These are phyloP conservation scores for Arthroderma sp. DNA, from an alignment of 2,329 filamentous ascomycete genomes.

Conservation along the genomic window DNA sequence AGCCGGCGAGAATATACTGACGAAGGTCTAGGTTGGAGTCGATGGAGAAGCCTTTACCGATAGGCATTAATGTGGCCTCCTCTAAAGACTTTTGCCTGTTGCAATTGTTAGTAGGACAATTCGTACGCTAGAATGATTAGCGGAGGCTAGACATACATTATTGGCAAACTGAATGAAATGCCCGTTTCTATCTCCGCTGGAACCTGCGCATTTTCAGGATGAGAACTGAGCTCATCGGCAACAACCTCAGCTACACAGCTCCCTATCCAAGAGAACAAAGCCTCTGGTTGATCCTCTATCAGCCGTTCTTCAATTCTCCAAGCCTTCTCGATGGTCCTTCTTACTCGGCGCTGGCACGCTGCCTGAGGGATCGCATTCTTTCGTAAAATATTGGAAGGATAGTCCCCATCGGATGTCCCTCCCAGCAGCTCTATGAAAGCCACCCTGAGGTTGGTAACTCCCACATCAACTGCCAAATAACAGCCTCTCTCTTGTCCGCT, in stretches of 20 bases:
- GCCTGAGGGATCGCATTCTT: conserved; percentile 14
- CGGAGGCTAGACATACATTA: conserved; percentile 20
- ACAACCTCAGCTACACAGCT: conserved; percentile 60
- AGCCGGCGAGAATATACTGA: conserved; percentile 22
- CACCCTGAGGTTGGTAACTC: conserved; percentile 39
- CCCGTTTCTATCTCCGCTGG: conserved; percentile 25
- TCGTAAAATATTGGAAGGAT: not conserved
- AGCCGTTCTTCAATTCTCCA: conserved; percentile 64
- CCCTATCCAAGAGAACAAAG: conserved; percentile 64
- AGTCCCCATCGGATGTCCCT: conserved; percentile 10
- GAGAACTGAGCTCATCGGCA: conserved; percentile 30
- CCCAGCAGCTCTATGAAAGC: conserved; percentile 39
- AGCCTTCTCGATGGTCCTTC: conserved; percentile 51
- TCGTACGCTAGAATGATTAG: not conserved
- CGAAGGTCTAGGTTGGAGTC: conserved; percentile 22
- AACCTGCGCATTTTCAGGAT: conserved; percentile 17
- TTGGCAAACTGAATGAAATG: conserved; percentile 32
- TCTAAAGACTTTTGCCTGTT: conserved; percentile 35
- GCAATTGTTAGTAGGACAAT: not conserved
- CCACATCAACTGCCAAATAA: conserved; percentile 42
- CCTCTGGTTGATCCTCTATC: conserved; percentile 56
- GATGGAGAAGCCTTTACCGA: conserved; percentile 39
- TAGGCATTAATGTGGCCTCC: conserved; percentile 39
- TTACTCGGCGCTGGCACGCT: conserved; percentile 36
- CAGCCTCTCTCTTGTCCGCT: conserved; percentile 39